Base-by-base conservation (phyloP, 108 stramenopile genomes). In the Seminavis robusta region DNA sequence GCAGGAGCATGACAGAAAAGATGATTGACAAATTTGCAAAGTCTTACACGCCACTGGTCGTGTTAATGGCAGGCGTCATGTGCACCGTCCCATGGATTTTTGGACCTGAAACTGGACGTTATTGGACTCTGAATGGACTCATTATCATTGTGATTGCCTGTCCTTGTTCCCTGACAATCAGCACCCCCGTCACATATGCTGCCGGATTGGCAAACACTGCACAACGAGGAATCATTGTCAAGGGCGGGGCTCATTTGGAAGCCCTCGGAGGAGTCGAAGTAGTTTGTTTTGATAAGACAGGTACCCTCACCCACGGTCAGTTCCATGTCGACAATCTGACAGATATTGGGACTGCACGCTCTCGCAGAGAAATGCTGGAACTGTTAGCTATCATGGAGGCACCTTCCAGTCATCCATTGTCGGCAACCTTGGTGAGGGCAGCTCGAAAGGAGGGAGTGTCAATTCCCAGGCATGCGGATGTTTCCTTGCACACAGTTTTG, bases 71-170 rank as follows among this genome's bases (percentile, higher is more conserved):
- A 23, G 23, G 80, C 25, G 49, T 80, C 25, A 73, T 95, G 69
- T 86, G 83, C 36, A 89, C 87, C 7, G 27, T 95, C 33, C 91
- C 94, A 4, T 91, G 84, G 86, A 37, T 79, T 11, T 71, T 68
- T 49, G 86, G 91, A n/a, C 21, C 33, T 13, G 83, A 85, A 39
- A 63, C 67, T 13, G 92, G 87, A 37, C 61, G 69, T 16, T 52
- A 78, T 33, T 97, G 86, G 86, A 73, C 66, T 15, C 32, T 80
- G 44, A 79, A 83, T 58, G 92, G 82, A 1, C 58, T 95, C 39
- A 91, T 94, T 49, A 69, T 95, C n/a, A 67, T 95, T 47, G 92
- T 97, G 8, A 79, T 97, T 54, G 92, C 94, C 2, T 97, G 95
- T 57, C 95, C 95, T 1, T 97, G 95, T 72, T 91, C 95, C n/a